Percentiles rank a stretch among this genome's conserved stretches.
phyloP scores from a whole-genome alignment of 208 protist genomes.

The Porcisia hertigi region DNA sequence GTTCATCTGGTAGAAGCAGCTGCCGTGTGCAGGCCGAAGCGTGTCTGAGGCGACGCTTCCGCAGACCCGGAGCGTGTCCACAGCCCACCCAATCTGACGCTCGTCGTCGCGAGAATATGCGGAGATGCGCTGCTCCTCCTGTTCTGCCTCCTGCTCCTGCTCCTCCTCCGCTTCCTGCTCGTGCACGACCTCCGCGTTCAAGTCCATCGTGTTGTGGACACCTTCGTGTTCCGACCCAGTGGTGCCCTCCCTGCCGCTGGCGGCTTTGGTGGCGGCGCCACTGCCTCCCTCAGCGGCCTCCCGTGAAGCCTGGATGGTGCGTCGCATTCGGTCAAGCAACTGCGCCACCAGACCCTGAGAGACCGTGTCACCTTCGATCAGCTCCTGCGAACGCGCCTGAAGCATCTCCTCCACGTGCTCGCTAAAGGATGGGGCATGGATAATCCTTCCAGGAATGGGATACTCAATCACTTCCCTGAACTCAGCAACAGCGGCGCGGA shows the following conservation, averaged over 20 bases:
- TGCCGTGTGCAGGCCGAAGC: slow-evolving; percentile 32
- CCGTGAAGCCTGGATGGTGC: slow-evolving; percentile 23
- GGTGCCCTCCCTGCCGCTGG: background rate
- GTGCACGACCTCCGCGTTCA: slow-evolving; percentile 85
- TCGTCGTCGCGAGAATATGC: slow-evolving; percentile 88
- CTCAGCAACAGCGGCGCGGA: slow-evolving; percentile 64
- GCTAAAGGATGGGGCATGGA: slow-evolving; percentile 44
- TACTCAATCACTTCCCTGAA: slow-evolving; percentile 79
- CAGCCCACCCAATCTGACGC: slow-evolving; percentile 79
- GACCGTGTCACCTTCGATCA: slow-evolving; percentile 39
- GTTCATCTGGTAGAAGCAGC: slow-evolving; percentile 66
- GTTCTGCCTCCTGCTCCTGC: slow-evolving; percentile 84
- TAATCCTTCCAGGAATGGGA: slow-evolving; percentile 43
- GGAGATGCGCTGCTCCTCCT: slow-evolving; percentile 74
- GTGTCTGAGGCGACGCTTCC: slow-evolving; percentile 27
- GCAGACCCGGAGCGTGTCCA: slow-evolving; percentile 46
- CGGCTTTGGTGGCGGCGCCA: background rate
- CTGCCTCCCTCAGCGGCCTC: slow-evolving; percentile 8
- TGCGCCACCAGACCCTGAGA: slow-evolving; percentile 37
- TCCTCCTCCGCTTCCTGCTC: slow-evolving; percentile 89
- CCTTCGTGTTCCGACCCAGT: slow-evolving; percentile 9
- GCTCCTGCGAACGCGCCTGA: slow-evolving; percentile 32
- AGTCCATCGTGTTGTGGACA: slow-evolving; percentile 57
- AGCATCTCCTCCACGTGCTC: slow-evolving; percentile 59
- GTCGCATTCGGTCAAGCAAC: slow-evolving; percentile 45